Evolutionary conservation across 139 green algal species (phyloP).

Genomic region (Haematococcus sp.): DNA sequence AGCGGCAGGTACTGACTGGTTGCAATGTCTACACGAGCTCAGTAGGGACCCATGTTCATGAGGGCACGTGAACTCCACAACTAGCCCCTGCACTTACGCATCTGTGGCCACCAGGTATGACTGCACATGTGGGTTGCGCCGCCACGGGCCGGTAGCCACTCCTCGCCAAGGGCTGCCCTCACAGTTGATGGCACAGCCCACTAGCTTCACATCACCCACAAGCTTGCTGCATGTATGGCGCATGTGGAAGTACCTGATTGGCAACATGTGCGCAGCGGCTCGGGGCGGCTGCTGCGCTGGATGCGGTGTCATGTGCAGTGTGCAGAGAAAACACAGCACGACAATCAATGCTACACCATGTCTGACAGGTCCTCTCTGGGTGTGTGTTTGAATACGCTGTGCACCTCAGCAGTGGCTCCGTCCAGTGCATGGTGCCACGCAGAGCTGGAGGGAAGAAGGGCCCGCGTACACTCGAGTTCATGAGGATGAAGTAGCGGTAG

Average conservation of each 20-base stretch:
- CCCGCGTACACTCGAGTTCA: constrained; percentile 69
- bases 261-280: no score
- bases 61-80: no score
- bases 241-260: no score
- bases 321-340: no score
- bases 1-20: no score
- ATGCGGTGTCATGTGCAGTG: no score
- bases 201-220: constrained; percentile 55
- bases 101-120: constrained; percentile 73
- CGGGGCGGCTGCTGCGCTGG: no score
- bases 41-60: no score
- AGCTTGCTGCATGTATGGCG: constrained; percentile 16
- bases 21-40: no score
- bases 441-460: constrained; percentile 52
- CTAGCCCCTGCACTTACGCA: constrained; percentile 24
- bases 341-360: no score
- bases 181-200: constrained; percentile 75
- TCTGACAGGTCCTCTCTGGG: no score
- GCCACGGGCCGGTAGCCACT: constrained; percentile 52
- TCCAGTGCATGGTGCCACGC: constrained; percentile 48
- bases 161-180: constrained; percentile 62
- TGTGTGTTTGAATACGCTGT: no score
- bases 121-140: constrained; percentile 75
- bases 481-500: constrained; percentile 67
- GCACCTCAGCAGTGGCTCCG: constrained; percentile 47